Conservation (phyloP, 2,329 filamentous ascomycete species). For the Orbilia brochopaga region DNA sequence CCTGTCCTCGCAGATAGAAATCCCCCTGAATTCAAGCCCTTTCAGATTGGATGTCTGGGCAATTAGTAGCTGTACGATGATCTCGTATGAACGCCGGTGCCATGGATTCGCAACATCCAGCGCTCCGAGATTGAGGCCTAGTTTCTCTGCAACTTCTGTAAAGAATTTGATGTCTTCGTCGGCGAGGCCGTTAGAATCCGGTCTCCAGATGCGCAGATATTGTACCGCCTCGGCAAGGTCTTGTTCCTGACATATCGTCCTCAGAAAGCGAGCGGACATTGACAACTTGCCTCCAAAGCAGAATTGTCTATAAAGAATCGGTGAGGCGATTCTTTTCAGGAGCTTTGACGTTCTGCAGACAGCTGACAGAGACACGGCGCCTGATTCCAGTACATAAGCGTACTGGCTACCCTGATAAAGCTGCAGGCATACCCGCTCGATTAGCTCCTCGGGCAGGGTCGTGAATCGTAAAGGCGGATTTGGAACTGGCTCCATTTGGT, state of each 20-base stretch:
- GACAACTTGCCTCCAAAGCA: background rate
- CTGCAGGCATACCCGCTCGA: constrained; percentile 27
- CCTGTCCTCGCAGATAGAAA: background rate
- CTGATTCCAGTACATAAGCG: background rate
- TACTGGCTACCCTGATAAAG: background rate
- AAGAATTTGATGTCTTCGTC: constrained; percentile 4
- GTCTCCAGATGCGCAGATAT: background rate
- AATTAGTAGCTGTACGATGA: constrained; percentile 22
- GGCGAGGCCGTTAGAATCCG: background rate
- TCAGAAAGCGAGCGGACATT: constrained; percentile 13
- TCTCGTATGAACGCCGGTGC: constrained; percentile 10
- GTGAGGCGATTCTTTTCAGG: constrained; percentile 21
- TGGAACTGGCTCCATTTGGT: constrained; percentile 13
- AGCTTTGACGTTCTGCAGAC: constrained; percentile 24
- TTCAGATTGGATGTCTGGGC: constrained; percentile 23
- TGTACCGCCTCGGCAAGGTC: constrained; percentile 3
- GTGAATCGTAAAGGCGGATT: constrained; percentile 5
- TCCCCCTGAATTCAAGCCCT: constrained; percentile 7
- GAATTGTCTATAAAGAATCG: constrained; percentile 20
- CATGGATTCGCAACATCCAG: background rate
- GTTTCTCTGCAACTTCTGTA: background rate
- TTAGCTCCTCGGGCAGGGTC: constrained; percentile 36
- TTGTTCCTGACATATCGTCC: constrained; percentile 15
- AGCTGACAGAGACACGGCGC: constrained; percentile 2
- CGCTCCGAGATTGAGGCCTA: constrained; percentile 13